These are phyloP conservation scores for Hyaloscypha finlandica DNA, from an alignment of 495 filamentous ascomycete genomes.

Conservation along the genomic window DNA sequence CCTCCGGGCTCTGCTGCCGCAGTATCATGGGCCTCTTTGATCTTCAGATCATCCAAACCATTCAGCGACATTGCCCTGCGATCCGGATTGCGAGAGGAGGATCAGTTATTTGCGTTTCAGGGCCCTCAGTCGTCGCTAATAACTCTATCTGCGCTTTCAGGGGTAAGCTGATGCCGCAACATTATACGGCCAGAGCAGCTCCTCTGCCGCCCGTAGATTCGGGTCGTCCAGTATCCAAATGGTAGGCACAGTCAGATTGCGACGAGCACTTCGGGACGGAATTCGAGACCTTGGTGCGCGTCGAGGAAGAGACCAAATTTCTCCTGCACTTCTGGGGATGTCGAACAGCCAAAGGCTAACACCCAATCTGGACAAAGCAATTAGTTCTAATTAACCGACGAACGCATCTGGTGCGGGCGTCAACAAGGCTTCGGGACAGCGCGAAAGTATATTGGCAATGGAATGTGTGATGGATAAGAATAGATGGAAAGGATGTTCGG, in stretches of 20 bases:
- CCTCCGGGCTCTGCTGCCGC: constrained; percentile 83
- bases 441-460: constrained; percentile 15
- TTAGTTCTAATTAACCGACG: constrained; percentile 13
- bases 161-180: constrained; percentile 28
- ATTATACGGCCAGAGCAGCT: constrained; percentile 28
- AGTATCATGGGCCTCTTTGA: constrained; percentile 82
- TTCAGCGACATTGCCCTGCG: constrained; percentile 82
- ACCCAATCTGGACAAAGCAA: constrained; percentile 6
- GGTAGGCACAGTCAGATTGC: background rate
- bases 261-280: background rate
- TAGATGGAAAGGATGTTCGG: background rate
- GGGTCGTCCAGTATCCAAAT: constrained; percentile 1
- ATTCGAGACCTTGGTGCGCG: background rate
- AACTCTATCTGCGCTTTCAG: constrained; percentile 26
- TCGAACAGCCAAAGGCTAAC: constrained; percentile 9
- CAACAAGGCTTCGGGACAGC: background rate
- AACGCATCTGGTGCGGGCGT: background rate
- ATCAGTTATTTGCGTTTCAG: constrained; percentile 2
- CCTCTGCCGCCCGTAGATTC: constrained; percentile 25
- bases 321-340: background rate
- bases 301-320: constrained; percentile 8
- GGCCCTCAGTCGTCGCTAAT: constrained; percentile 23
- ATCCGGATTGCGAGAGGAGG: constrained; percentile 2
- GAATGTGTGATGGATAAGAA: background rate
- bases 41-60: constrained; percentile 80